Base-by-base conservation (phyloP, 805 yeast species). In the Wickerhamiella qilinensis region DNA sequence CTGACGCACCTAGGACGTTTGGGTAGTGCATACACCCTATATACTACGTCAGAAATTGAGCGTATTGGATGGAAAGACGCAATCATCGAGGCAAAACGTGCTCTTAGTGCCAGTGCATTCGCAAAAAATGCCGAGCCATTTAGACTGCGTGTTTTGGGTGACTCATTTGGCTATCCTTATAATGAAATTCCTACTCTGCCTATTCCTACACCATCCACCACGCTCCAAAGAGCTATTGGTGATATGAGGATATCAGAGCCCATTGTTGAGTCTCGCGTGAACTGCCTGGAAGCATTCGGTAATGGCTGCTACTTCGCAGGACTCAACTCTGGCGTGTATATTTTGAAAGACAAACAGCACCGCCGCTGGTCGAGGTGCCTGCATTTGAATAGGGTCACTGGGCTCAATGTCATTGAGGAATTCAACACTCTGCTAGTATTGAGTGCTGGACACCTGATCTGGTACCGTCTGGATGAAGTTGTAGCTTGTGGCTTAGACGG, bases 111-210 rank as follows among this genome's bases (percentile, higher is more conserved):
- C 11, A 44, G 52, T 3, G 54, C 54, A 12, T 53, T 48, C 27
- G 50, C 61, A 11, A 53, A 56, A 16, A 63, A 56, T 22, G 52
- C 65, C 1, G 78, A 71, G 41, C 77, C 82, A 0, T 76, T 76
- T 51, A 50, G 61, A 8, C 50, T 79, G 30, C 57, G 61, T 27
- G 64, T 71, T 5, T 50, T 82, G 5, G 62, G 77, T 5, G 78
- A 75, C 47, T 63, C 68, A 39, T 82, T 81, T 56, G 77, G 75
- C 2, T 79, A 76, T 53, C 78, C 73, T n/a, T 68, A 64, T 3
- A 58, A 64, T 6, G 69, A 65, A 30, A 68, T 49, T 38, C 78
- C 57, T 0, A 42, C 41, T 20, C 45, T 56, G 17, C 58, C 62
- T 0, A 50, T 57, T 8, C 48, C 53, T 18, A 38, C 55, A 5